Percentiles rank a stretch among this genome's conserved stretches.
These are phyloP conservation scores for Cladosporium halotolerans DNA, from an alignment of 2,329 filamentous ascomycete genomes.

Conservation along the genomic window DNA sequence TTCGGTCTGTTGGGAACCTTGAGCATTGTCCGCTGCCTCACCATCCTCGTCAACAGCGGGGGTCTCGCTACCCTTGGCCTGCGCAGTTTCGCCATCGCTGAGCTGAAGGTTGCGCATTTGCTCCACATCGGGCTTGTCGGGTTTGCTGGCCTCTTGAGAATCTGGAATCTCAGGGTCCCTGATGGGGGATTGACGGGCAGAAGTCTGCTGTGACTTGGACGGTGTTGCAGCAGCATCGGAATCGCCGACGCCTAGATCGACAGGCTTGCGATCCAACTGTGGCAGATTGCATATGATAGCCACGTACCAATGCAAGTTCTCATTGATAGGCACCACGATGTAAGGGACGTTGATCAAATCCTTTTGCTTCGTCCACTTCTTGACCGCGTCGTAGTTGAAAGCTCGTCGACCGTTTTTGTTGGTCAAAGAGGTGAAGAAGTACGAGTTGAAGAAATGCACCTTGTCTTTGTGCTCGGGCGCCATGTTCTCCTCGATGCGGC, in stretches of 20 bases:
- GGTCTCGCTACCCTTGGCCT: background rate
- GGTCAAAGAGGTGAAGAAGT: constrained; percentile 76
- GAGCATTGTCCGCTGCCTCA: background rate
- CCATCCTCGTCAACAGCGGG: constrained; percentile 15
- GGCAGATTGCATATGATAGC: constrained; percentile 89
- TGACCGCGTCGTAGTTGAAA: constrained; percentile 80
- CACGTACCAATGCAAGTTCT: constrained; percentile 82
- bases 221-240: constrained; percentile 1
- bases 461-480: constrained; percentile 40
- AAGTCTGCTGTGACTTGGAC: constrained; percentile 11
- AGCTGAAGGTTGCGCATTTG: constrained; percentile 5
- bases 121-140: background rate
- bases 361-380: constrained; percentile 78
- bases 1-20: background rate
- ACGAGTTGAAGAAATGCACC: constrained; percentile 87
- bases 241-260: constrained; percentile 12
- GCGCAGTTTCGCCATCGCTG: background rate
- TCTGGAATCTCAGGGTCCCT: constrained; percentile 10
- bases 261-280: constrained; percentile 44
- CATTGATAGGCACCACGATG: constrained; percentile 86
- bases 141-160: background rate
- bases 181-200: constrained; percentile 2
- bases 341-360: constrained; percentile 84
- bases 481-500: constrained; percentile 34
- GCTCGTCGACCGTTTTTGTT: constrained; percentile 44